phyloP scores from a whole-genome alignment of 164 flowering plant genomes.

The Kingdonia uniflora region DNA sequence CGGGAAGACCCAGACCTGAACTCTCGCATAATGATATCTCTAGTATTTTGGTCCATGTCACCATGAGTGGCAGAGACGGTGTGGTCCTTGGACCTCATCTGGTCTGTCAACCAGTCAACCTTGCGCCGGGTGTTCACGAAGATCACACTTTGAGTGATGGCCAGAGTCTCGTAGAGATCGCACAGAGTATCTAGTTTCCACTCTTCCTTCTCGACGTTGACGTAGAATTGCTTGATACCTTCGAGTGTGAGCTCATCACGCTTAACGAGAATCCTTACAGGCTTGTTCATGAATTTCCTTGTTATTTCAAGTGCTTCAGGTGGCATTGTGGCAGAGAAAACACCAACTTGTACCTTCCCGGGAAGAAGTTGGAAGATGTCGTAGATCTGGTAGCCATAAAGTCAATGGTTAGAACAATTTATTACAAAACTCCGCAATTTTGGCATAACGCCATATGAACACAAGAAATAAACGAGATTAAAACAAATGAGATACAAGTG shows the following conservation, averaged over 20 bases:
- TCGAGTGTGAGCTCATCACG: slow-evolving; percentile 61
- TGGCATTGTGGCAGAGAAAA: slow-evolving; percentile 68
- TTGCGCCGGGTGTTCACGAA: slow-evolving; percentile 48
- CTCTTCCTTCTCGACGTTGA: slow-evolving; percentile 42
- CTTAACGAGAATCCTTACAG: slow-evolving; percentile 61
- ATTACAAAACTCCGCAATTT: too few species aligned
- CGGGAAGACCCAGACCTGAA: slow-evolving; percentile 62
- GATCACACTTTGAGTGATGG: slow-evolving; percentile 51
- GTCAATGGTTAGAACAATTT: not conserved
- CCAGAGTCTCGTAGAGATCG: slow-evolving; percentile 41
- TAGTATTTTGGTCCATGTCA: slow-evolving; percentile 65
- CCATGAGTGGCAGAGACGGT: slow-evolving; percentile 70
- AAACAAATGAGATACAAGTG: too few species aligned
- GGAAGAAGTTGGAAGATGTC: slow-evolving; percentile 62
- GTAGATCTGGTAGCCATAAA: slow-evolving; percentile 33
- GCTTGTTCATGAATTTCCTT: slow-evolving; percentile 60
- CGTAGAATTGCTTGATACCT: slow-evolving; percentile 46
- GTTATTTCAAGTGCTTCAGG: slow-evolving; percentile 68
- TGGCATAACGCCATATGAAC: too few species aligned
- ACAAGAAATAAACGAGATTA: too few species aligned
- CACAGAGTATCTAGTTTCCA: slow-evolving; percentile 48
- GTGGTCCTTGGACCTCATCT: slow-evolving; percentile 57
- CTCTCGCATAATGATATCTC: slow-evolving; percentile 65
- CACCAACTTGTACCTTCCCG: slow-evolving; percentile 50
- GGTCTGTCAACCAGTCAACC: slow-evolving; percentile 66